Conservation (phyloP, 2,329 filamentous ascomycete genomes). For the Fusarium sp. region DNA sequence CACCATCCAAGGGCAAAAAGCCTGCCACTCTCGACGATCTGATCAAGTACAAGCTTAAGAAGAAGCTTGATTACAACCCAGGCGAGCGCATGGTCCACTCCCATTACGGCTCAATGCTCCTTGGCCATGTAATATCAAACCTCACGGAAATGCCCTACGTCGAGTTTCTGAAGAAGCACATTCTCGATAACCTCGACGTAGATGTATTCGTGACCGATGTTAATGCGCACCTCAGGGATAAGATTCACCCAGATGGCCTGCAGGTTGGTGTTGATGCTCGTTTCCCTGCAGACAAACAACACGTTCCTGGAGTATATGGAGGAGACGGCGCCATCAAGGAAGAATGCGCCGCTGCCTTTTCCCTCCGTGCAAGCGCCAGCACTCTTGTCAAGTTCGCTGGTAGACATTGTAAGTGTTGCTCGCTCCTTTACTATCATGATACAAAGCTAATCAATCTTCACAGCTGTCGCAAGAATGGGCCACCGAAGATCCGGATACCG, state of each 20-base stretch:
- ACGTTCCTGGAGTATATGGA: slow-evolving; percentile 15
- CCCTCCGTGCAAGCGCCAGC: slow-evolving; percentile 29
- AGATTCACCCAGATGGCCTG: slow-evolving; percentile 33
- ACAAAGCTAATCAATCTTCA: background rate
- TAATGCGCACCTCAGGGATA: slow-evolving; percentile 11
- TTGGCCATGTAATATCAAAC: slow-evolving; percentile 31
- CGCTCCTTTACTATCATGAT: accelerated
- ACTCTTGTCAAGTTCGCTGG: slow-evolving; percentile 25
- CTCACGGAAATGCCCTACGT: slow-evolving; percentile 25
- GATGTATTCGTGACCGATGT: slow-evolving; percentile 15
- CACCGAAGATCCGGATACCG: background rate
- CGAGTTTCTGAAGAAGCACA: slow-evolving; percentile 26
- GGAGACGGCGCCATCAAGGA: slow-evolving; percentile 38
- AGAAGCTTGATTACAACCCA: slow-evolving; percentile 20
- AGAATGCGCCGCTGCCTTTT: slow-evolving; percentile 27
- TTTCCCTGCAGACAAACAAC: background rate
- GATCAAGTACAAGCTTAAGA: slow-evolving; percentile 27
- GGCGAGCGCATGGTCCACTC: slow-evolving; percentile 23
- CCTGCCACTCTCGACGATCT: slow-evolving; percentile 32
- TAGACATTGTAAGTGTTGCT: slow-evolving; percentile 4
- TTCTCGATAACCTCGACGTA: slow-evolving; percentile 24
- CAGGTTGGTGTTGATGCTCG: slow-evolving; percentile 11
- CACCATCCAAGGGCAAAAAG: slow-evolving; percentile 4
- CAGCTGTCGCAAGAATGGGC: slow-evolving; percentile 22
- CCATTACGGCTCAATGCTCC: slow-evolving; percentile 29